phyloP scores from a whole-genome alignment of 495 filamentous ascomycete genomes.

The Daldinia vernicosa region DNA sequence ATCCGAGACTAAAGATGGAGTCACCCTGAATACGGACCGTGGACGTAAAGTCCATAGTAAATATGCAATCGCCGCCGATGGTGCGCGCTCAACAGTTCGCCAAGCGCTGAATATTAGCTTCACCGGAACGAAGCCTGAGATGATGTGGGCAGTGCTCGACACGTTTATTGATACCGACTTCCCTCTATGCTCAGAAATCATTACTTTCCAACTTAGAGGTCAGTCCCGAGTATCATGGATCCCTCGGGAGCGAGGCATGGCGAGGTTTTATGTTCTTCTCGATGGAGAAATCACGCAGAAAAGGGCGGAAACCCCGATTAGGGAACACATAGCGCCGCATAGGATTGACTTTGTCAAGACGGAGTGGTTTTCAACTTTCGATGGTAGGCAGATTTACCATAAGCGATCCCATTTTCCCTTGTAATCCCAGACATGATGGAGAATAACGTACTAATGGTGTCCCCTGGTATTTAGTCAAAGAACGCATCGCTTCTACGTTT shows the following conservation, averaged over 20 bases:
- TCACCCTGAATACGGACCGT: constrained; percentile 24
- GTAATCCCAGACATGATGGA: background rate
- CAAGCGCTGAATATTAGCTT: constrained; percentile 29
- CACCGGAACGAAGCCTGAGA: constrained; percentile 43
- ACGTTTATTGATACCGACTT: constrained; percentile 45
- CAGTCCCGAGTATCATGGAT: constrained; percentile 46
- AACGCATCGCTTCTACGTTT: constrained; percentile 40
- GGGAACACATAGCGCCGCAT: constrained; percentile 41
- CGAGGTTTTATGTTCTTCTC: constrained; percentile 43
- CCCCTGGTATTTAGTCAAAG: constrained; percentile 34
- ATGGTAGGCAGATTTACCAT: constrained; percentile 23
- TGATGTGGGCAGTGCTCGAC: constrained; percentile 45
- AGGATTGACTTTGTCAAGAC: constrained; percentile 37
- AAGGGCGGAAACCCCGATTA: constrained; percentile 38
- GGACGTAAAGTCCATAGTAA: constrained; percentile 30
- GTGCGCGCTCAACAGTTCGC: constrained; percentile 38
- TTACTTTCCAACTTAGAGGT: constrained; percentile 43
- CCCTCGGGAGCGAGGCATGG: constrained; percentile 41
- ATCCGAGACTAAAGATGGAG: constrained; percentile 21
- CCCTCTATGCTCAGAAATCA: constrained; percentile 41
- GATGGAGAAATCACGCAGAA: constrained; percentile 42
- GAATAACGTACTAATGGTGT: background rate
- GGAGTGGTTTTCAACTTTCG: constrained; percentile 46
- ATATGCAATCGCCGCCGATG: constrained; percentile 40
- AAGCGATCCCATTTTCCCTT: background rate